Percentiles rank a stretch among this genome's conserved stretches.
These are phyloP conservation scores for Maudiozyma turicensis DNA, from an alignment of 805 yeast genomes.

Conservation along the genomic window DNA sequence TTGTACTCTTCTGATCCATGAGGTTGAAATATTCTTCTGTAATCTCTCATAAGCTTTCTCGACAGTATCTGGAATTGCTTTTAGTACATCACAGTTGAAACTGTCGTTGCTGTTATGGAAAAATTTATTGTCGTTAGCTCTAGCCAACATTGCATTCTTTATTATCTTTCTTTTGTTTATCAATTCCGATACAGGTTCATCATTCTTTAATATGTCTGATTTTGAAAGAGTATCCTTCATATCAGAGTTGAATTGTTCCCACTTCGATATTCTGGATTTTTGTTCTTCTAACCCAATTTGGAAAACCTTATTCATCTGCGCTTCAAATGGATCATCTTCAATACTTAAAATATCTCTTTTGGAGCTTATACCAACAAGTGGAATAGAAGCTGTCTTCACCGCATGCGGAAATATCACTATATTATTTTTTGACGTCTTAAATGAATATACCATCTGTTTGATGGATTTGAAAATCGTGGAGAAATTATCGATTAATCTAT, in stretches of 20 bases:
- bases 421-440: constrained; percentile 34
- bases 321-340: constrained; percentile 88
- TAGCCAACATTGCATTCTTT: not conserved
- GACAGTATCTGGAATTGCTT: not conserved
- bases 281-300: constrained; percentile 65
- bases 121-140: not conserved
- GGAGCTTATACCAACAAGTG: constrained; percentile 47
- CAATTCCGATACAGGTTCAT: constrained; percentile 5
- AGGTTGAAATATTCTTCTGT: constrained; percentile 40
- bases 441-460: constrained; percentile 47
- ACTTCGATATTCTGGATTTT: constrained; percentile 45
- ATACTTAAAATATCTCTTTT: constrained; percentile 50
- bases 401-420: constrained; percentile 32
- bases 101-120: not conserved
- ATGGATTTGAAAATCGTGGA: constrained; percentile 58
- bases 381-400: constrained; percentile 39
- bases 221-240: constrained; percentile 8
- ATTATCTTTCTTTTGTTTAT: constrained; percentile 2
- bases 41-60: constrained; percentile 25
- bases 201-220: not conserved
- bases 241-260: constrained; percentile 30
- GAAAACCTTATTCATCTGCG: constrained; percentile 53
- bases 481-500: constrained; percentile 70
- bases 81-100: not conserved
- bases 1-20: constrained; percentile 65